phyloP scores from a whole-genome alignment of 2,329 filamentous ascomycete genomes.

The Neurospora sp. region DNA sequence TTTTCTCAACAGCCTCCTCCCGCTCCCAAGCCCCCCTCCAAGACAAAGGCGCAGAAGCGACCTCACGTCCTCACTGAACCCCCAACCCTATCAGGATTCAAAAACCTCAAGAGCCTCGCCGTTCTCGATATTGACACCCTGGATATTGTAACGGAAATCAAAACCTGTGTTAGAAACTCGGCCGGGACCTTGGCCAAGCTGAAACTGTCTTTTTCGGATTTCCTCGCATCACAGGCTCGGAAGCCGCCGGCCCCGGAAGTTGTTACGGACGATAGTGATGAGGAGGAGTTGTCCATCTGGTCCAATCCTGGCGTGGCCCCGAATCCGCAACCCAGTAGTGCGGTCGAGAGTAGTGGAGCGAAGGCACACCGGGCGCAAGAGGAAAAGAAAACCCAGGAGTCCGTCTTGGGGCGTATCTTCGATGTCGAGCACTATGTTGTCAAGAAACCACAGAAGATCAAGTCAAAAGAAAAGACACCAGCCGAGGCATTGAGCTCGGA shows the following conservation, averaged over 20 bases:
- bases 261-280: constrained; percentile 32
- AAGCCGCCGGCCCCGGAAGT: constrained; percentile 28
- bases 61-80: constrained; percentile 26
- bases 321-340: constrained; percentile 5
- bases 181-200: constrained; percentile 43
- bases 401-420: constrained; percentile 41
- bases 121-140: constrained; percentile 52
- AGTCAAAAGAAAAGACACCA: constrained; percentile 16
- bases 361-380: constrained; percentile 40
- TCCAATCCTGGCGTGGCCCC: neutral
- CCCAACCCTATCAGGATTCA: constrained; percentile 48
- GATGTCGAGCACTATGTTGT: constrained; percentile 33
- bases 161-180: constrained; percentile 43
- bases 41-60: constrained; percentile 23
- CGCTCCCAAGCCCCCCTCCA: constrained; percentile 26
- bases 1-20: constrained; percentile 15
- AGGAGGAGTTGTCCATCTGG: neutral
- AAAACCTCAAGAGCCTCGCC: constrained; percentile 39
- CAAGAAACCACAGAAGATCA: constrained; percentile 25
- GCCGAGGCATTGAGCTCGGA: constrained; percentile 15
- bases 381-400: constrained; percentile 44
- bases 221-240: constrained; percentile 36
- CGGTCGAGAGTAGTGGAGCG: constrained; percentile 31
- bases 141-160: constrained; percentile 45
- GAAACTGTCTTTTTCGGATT: constrained; percentile 47